Conservation (phyloP, 495 filamentous ascomycete species). For the Neurospora sp. region DNA sequence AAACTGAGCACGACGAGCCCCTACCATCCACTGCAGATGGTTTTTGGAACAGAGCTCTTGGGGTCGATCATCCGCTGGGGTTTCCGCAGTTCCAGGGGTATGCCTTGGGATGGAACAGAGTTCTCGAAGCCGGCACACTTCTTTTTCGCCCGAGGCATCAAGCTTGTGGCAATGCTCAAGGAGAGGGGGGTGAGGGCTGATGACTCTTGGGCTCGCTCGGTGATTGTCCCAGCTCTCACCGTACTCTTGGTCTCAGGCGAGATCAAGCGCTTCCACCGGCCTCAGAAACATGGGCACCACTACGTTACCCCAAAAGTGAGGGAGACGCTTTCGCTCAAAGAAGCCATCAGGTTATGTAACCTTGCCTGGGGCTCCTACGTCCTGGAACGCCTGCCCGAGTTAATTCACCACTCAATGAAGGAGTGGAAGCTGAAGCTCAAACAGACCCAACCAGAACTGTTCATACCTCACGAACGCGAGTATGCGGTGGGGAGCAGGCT, state of each 20-base stretch:
- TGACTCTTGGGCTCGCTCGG: not conserved
- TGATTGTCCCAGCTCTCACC: conserved; percentile 13
- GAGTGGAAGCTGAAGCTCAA: not conserved
- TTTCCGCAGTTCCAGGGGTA: conserved; percentile 8
- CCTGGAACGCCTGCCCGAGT: conserved; percentile 12
- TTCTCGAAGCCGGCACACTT: conserved; percentile 1
- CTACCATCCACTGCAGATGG: conserved; percentile 20
- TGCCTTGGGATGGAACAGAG: not conserved
- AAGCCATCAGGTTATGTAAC: conserved; percentile 21
- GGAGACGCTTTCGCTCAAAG: conserved; percentile 12
- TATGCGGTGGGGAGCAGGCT: not conserved
- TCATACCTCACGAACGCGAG: not conserved
- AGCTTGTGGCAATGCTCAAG: conserved; percentile 14
- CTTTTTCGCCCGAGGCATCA: conserved; percentile 14
- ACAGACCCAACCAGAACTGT: not conserved
- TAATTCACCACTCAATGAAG: conserved; percentile 1
- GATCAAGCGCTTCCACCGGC: not conserved
- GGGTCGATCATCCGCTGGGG: conserved; percentile 19
- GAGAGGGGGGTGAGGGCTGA: conserved; percentile 14
- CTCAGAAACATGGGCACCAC: conserved; percentile 2
- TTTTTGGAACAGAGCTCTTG: conserved; percentile 21
- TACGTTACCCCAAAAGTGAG: conserved; percentile 2
- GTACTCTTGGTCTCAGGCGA: conserved; percentile 18
- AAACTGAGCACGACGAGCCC: not conserved
- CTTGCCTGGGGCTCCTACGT: conserved; percentile 24